Evolutionary conservation across 495 filamentous ascomycete species (phyloP).

Genomic region (Stereocaulon alpinum): DNA sequence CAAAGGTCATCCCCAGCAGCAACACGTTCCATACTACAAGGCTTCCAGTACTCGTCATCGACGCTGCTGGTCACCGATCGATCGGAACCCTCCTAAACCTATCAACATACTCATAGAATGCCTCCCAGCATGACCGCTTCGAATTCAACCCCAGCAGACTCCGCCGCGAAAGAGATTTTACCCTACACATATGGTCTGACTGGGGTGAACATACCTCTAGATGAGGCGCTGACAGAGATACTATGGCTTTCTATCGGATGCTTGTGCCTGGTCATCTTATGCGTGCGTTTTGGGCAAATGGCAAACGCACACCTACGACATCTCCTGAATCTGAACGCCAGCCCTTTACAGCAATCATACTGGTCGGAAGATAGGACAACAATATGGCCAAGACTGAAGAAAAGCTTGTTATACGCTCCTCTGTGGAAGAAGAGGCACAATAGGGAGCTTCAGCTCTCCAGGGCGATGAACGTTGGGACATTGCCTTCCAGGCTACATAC

Average conservation of each 20-base stretch:
- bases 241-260: slow-evolving; percentile 37
- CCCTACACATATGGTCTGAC: slow-evolving; percentile 20
- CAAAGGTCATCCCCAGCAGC: not conserved
- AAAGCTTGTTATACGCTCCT: slow-evolving; percentile 71
- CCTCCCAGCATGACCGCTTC: not conserved
- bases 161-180: slow-evolving; percentile 3
- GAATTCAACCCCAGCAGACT: not conserved
- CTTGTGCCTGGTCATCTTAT: slow-evolving; percentile 43
- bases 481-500: slow-evolving; percentile 79
- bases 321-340: slow-evolving; percentile 51
- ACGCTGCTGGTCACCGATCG: slow-evolving; percentile 7
- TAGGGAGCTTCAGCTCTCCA: slow-evolving; percentile 73
- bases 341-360: slow-evolving; percentile 40
- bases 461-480: slow-evolving; percentile 79
- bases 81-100: not conserved
- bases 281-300: slow-evolving; percentile 48
- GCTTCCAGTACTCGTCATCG: not conserved
- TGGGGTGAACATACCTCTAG: slow-evolving; percentile 19
- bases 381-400: slow-evolving; percentile 66
- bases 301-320: slow-evolving; percentile 61
- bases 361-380: slow-evolving; percentile 55
- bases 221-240: slow-evolving; percentile 13
- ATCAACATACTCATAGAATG: not conserved
- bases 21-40: not conserved
- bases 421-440: slow-evolving; percentile 78